phyloP scores from a whole-genome alignment of 2,329 filamentous ascomycete species.

The Arthroderma sp. region DNA sequence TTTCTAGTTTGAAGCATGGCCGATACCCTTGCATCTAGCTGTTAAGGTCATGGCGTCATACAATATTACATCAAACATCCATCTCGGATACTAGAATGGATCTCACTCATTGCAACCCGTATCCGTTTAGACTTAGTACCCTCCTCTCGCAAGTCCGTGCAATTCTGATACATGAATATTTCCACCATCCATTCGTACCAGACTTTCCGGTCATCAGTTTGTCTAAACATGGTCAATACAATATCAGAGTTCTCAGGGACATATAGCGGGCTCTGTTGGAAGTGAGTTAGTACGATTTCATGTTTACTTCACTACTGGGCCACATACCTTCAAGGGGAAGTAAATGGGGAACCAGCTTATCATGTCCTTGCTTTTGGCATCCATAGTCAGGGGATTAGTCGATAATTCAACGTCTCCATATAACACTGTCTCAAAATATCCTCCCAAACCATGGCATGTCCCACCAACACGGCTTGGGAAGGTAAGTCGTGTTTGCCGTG shows the following conservation, averaged over 20 bases:
- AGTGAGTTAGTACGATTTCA: background rate
- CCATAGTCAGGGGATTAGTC: conserved; percentile 84
- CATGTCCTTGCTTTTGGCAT: conserved; percentile 90
- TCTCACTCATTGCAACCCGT: conserved; percentile 34
- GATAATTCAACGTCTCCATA: conserved; percentile 79
- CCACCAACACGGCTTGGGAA: conserved; percentile 71
- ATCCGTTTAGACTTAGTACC: conserved; percentile 7
- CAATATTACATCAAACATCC: conserved; percentile 36
- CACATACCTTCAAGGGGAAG: conserved; percentile 77
- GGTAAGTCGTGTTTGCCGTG: conserved; percentile 61
- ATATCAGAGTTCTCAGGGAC: conserved; percentile 75
- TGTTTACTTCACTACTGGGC: background rate
- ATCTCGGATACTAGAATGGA: conserved; percentile 40
- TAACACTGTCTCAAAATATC: conserved; percentile 94
- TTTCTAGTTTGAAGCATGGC: background rate
- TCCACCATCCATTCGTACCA: conserved; percentile 99
- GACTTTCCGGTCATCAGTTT: conserved; percentile 87
- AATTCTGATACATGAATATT: conserved; percentile 47
- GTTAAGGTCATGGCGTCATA: background rate
- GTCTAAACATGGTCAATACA: conserved; percentile 87
- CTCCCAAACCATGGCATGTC: conserved; percentile 78
- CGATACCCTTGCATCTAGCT: no score
- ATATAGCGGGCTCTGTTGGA: conserved; percentile 63
- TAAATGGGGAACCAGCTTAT: conserved; percentile 99
- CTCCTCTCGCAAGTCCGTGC: conserved; percentile 5